phyloP scores from a whole-genome alignment of 2,329 filamentous ascomycete species.

The Penicillium sp. region DNA sequence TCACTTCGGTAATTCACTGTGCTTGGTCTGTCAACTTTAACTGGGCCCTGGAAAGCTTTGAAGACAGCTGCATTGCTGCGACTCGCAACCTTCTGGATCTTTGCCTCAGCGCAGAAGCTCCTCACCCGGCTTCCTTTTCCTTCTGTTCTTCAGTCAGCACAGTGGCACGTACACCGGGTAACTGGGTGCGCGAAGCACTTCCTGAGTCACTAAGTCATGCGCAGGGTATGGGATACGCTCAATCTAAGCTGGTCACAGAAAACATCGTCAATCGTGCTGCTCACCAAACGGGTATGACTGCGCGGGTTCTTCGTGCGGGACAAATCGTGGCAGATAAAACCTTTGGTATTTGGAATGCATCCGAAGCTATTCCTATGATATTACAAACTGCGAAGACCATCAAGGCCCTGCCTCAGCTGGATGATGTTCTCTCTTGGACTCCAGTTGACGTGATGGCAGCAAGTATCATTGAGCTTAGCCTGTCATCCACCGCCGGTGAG shows the following conservation, averaged over 20 bases:
- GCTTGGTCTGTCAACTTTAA: constrained; percentile 71
- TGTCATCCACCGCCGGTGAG: constrained; percentile 15
- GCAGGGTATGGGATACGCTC: constrained; percentile 17
- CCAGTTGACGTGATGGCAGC: constrained; percentile 16
- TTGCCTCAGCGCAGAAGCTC: constrained; percentile 36
- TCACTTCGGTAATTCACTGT: constrained; percentile 63
- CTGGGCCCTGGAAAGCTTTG: constrained; percentile 60
- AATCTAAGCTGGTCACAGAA: constrained; percentile 18
- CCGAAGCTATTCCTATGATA: constrained; percentile 17
- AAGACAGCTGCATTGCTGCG: constrained; percentile 56
- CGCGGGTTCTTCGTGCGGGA: constrained; percentile 9
- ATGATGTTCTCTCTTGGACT: constrained; percentile 16
- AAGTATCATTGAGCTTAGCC: constrained; percentile 25
- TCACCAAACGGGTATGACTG: constrained; percentile 9
- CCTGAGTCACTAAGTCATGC: constrained; percentile 14
- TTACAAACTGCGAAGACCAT: constrained; percentile 12
- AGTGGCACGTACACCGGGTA: constrained; percentile 19
- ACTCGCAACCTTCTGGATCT: constrained; percentile 50
- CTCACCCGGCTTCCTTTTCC: constrained; percentile 34
- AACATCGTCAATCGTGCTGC: constrained; percentile 15
- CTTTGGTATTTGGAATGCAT: constrained; percentile 14
- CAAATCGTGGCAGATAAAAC: constrained; percentile 12
- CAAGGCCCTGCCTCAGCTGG: constrained; percentile 8
- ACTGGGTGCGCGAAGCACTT: constrained; percentile 13
- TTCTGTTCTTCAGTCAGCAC: constrained; percentile 27